Percentiles rank a stretch among this genome's conserved stretches.
Conservation (phyloP, 179 eudicot species). For the Beta corolliflora region DNA sequence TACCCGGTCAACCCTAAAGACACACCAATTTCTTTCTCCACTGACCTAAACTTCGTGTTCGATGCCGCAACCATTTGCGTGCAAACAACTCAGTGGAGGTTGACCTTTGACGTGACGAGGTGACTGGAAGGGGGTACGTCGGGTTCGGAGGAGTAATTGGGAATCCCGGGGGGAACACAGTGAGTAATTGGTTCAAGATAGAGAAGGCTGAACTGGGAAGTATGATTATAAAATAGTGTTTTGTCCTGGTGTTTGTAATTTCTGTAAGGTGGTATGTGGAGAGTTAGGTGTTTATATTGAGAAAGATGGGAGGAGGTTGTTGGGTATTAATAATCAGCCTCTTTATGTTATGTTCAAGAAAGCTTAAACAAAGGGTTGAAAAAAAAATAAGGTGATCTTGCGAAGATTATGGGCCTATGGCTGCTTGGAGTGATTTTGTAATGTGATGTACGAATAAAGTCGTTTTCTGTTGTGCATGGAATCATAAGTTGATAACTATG, state of each 20-base stretch:
- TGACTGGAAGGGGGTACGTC: slow-evolving; percentile 19
- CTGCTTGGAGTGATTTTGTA: no score
- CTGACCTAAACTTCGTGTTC: slow-evolving; percentile 43
- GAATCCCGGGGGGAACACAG: slow-evolving; percentile 26
- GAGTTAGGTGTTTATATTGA: slow-evolving; percentile 38
- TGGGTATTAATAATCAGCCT: slow-evolving; percentile 32
- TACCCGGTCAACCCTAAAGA: slow-evolving; percentile 28
- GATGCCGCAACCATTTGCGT: slow-evolving; percentile 24
- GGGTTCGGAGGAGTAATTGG: slow-evolving; percentile 33
- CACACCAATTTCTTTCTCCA: slow-evolving; percentile 4
- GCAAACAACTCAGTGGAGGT: slow-evolving; percentile 32
- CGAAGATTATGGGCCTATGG: no score
- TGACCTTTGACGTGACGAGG: slow-evolving; percentile 13
- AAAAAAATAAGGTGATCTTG: no score
- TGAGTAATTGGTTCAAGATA: slow-evolving; percentile 45
- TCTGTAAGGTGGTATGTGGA: slow-evolving; percentile 40
- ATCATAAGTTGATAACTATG: no score
- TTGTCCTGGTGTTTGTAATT: slow-evolving; percentile 44
- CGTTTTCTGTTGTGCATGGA: no score
- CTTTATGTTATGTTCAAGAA: slow-evolving; percentile 43
- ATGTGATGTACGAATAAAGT: no score
- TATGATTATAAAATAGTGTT: slow-evolving; percentile 43
- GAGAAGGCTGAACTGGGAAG: slow-evolving; percentile 30
- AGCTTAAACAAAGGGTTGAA: slow-evolving; percentile 12
- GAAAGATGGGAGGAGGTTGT: slow-evolving; percentile 28